Evolutionary conservation across 2,329 filamentous ascomycete species (phyloP), one percentile per base, ranked within the genome.

Genomic region (Colletotrichum destructivum): DNA sequence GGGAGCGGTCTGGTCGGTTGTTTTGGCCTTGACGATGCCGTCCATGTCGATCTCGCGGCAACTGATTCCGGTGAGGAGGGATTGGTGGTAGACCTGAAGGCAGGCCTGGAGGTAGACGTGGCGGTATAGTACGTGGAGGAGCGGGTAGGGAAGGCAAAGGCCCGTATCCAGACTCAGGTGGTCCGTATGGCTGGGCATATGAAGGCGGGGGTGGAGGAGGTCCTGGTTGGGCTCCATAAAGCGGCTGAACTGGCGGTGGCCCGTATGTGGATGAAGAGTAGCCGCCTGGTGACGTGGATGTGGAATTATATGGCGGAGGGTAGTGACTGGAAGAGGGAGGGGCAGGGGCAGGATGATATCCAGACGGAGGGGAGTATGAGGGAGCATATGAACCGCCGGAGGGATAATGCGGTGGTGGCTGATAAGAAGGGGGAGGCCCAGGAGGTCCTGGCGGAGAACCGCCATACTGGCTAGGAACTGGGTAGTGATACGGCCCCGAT

Each of bases 41-140:
- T 55, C 76, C 75, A 15, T 81, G 77, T 11, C 79, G 78, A 31
- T 83, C 81, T 60, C 78, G 75, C 52, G 76, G 79, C 23, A 78
- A 78, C 56, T 77, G 81, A 51, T 78, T 77, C 18, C 77, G 62
- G 3, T 67, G 23, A 57, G 72, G 70, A 31, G 70, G 66, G 5
- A 62, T 62, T 12, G 66, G 66, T 9, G 65, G 66, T 7, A 63
- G 31, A 9, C 69, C 63, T 31, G 31, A n/a, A 57, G 72, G 70
- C 23, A 66, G 66, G 8, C 57, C 57, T 8, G 66, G 62, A 9
- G 65, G 66, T 11, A 63, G 31, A 13, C 69, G 54, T 31, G 42
- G 59, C 4, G 46, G 55, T 15, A 35, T 55, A 35, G 16, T 23
- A 18, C 56, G 69, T 12, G 63, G 62, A 52, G 69, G 69, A 21